Conservation (phyloP, 257 asterid genomes). For the Solanum clarkiae region DNA sequence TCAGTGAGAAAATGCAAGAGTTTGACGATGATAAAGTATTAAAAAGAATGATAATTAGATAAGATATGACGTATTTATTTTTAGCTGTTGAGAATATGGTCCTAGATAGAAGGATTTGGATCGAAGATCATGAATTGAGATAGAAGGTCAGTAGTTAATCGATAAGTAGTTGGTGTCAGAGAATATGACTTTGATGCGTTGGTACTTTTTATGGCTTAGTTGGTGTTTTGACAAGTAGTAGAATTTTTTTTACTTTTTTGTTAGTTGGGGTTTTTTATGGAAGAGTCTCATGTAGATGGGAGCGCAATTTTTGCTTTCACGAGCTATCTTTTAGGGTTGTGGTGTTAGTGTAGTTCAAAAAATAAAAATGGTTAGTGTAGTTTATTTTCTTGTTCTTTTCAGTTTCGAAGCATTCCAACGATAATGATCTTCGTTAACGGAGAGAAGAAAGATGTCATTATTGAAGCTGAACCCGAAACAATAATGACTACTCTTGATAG, state of each 20-base stretch:
- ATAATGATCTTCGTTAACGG: constrained; percentile 10
- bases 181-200: too few species aligned
- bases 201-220: too few species aligned
- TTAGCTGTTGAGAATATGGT: neutral
- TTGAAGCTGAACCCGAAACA: constrained; percentile 15
- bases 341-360: neutral
- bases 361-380: neutral
- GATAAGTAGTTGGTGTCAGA: too few species aligned
- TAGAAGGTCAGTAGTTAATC: neutral
- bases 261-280: too few species aligned
- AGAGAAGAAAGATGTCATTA: constrained; percentile 13
- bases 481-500: neutral
- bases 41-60: neutral
- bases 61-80: neutral
- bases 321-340: neutral
- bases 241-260: too few species aligned
- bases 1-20: neutral
- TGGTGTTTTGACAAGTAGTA: too few species aligned
- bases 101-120: neutral
- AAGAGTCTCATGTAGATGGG: too few species aligned
- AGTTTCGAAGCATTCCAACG: constrained; percentile 19
- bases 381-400: neutral
- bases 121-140: neutral
- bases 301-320: too few species aligned
- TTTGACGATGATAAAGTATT: neutral